Evolutionary conservation across 176 grass and related monocot species (phyloP).

Genomic region (Tillandsia fasciculata): DNA sequence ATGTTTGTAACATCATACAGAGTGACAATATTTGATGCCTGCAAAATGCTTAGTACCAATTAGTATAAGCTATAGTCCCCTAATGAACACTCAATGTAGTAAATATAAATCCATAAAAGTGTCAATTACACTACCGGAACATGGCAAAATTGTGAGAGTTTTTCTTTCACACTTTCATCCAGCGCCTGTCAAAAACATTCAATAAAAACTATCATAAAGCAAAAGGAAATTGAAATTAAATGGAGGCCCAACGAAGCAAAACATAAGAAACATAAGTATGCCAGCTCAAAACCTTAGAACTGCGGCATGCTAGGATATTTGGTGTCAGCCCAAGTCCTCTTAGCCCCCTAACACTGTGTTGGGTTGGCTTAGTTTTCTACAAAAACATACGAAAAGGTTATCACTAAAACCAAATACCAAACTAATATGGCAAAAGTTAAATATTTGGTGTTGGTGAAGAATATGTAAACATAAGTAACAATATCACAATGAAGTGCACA

Average conservation of each 20-base stretch:
- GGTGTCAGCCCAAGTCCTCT: conserved; percentile 91
- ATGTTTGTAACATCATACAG: conserved; percentile 94
- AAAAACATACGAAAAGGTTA: conserved; percentile 16
- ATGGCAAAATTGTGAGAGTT: conserved; percentile 93
- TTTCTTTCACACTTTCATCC: conserved; percentile 66
- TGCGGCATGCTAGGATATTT: conserved; percentile 82
- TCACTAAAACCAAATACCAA: conserved; percentile 15
- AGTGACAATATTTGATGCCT: conserved; percentile 67
- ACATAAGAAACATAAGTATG: conserved; percentile 2
- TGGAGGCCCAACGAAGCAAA: conserved; percentile 1
- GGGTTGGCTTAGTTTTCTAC: conserved; percentile 98
- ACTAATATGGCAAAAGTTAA: not conserved
- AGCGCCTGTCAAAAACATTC: conserved; percentile 41
- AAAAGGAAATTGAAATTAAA: conserved; percentile 8
- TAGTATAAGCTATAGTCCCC: not conserved
- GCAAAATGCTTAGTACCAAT: conserved; percentile 24
- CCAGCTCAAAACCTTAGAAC: conserved; percentile 48
- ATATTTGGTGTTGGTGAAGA: not conserved
- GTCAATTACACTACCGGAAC: conserved; percentile 54
- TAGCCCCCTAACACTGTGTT: conserved; percentile 79
- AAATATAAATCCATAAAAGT: not conserved
- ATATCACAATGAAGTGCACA: not conserved
- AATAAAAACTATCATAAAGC: conserved; percentile 14
- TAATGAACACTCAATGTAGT: not conserved
- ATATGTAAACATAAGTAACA: not conserved